Conservation (phyloP, 1,284 basidiomycete species). For the Lentinula novae-zelandiae region DNA sequence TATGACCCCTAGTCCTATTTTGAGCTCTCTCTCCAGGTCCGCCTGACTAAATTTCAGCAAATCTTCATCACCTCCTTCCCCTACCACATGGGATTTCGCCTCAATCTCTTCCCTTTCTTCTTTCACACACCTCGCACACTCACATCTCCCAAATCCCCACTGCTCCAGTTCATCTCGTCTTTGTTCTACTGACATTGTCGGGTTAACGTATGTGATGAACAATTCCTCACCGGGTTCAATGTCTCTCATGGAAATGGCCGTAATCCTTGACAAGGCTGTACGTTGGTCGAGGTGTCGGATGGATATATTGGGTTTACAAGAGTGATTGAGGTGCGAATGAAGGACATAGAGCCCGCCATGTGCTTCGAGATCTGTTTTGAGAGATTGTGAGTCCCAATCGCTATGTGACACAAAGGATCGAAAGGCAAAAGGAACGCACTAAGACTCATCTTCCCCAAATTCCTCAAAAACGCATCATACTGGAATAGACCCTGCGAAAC, state of each 20-base stretch:
- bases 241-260: slow-evolving; percentile 61
- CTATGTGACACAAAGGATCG: neutral
- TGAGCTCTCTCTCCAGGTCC: slow-evolving; percentile 46
- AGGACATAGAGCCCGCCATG: slow-evolving; percentile 85
- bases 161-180: slow-evolving; percentile 60
- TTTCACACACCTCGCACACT: slow-evolving; percentile 61
- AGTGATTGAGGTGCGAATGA: slow-evolving; percentile 87
- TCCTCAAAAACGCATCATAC: slow-evolving; percentile 69
- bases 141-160: slow-evolving; percentile 75
- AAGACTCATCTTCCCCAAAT: slow-evolving; percentile 80
- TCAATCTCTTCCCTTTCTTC: slow-evolving; percentile 31
- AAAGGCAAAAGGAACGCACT: slow-evolving; percentile 41
- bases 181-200: slow-evolving; percentile 45
- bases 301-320: slow-evolving; percentile 75
- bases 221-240: slow-evolving; percentile 76
- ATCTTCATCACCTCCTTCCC: slow-evolving; percentile 11
- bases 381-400: neutral
- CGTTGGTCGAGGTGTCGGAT: slow-evolving; percentile 68
- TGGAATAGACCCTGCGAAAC: slow-evolving; percentile 54
- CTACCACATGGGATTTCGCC: slow-evolving; percentile 15
- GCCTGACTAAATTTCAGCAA: slow-evolving; percentile 15
- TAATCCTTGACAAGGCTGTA: slow-evolving; percentile 63
- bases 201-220: slow-evolving; percentile 77
- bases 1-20: slow-evolving; percentile 44
- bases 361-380: slow-evolving; percentile 69